Conservation (phyloP, 2,329 filamentous ascomycete genomes). For the Sordariomycetes sp. region DNA sequence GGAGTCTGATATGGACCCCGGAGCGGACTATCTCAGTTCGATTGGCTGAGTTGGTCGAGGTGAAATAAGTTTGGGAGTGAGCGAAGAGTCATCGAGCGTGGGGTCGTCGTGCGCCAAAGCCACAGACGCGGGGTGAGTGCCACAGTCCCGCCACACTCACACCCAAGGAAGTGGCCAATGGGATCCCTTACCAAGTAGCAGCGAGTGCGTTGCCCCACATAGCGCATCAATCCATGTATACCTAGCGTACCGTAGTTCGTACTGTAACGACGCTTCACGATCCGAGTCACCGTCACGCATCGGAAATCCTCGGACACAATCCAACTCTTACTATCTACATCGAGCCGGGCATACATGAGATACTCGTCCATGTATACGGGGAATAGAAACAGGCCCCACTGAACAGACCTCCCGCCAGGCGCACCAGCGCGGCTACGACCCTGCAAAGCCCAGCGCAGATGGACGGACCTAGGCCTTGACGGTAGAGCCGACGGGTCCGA, state of each 20-base stretch:
- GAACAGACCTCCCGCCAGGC: background rate
- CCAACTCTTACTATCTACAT: background rate
- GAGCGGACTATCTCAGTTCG: background rate
- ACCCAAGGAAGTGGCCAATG: background rate
- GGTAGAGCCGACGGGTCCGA: conserved; percentile 31
- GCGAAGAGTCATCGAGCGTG: background rate
- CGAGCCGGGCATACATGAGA: background rate
- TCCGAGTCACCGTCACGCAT: background rate
- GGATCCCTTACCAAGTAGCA: background rate
- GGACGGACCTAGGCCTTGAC: background rate
- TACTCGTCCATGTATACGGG: background rate
- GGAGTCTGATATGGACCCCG: background rate
- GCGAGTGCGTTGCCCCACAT: background rate
- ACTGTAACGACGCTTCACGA: background rate
- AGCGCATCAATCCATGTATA: background rate
- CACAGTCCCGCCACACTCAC: background rate
- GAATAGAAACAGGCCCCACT: background rate
- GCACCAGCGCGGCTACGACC: background rate
- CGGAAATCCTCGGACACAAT: background rate
- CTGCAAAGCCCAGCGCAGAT: background rate
- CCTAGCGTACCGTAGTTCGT: background rate
- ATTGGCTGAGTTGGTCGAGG: too few species aligned
- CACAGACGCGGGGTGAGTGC: background rate
- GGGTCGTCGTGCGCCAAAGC: background rate
- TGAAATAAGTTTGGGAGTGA: background rate